These are phyloP conservation scores for Mycena kentingensis DNA, from an alignment of 768 basidiomycete species.

Conservation along the genomic window DNA sequence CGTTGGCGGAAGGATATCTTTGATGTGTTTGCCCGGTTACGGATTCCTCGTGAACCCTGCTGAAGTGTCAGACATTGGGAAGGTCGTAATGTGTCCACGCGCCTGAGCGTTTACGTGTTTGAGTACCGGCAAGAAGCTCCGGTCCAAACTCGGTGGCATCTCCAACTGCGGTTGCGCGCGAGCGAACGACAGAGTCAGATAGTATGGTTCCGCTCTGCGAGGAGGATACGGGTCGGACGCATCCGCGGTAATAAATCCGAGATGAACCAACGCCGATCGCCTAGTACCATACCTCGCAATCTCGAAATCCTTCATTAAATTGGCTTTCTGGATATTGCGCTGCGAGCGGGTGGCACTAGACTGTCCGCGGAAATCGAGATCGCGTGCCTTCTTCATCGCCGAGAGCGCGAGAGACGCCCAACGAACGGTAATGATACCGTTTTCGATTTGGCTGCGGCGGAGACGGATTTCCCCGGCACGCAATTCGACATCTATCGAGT, in stretches of 20 bases:
- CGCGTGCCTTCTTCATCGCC: slow-evolving; percentile 3
- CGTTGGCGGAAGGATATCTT: neutral
- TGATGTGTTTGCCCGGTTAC: slow-evolving; percentile 1
- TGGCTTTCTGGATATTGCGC: slow-evolving; percentile 4
- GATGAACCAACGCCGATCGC: neutral
- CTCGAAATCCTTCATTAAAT: neutral
- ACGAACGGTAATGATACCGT: neutral
- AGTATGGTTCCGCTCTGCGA: slow-evolving; percentile 2
- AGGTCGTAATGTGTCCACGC: neutral
- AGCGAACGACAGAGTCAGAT: neutral
- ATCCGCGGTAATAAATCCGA: neutral
- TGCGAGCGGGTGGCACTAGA: neutral
- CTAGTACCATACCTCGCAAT: neutral
- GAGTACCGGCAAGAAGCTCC: slow-evolving; percentile 6
- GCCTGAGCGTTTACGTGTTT: slow-evolving; percentile 6
- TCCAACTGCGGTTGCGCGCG: neutral
- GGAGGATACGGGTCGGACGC: slow-evolving; percentile 1
- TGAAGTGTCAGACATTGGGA: neutral
- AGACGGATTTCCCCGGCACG: too few relatives aligned
- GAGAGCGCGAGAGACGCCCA: slow-evolving; percentile 1
- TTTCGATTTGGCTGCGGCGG: too few relatives aligned
- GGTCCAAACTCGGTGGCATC: neutral
- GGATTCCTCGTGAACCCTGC: neutral
- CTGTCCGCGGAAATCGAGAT: slow-evolving; percentile 7
- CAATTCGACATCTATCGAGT: too few relatives aligned